These are phyloP conservation scores for Reticulascus tulasneorum DNA, from an alignment of 2,329 filamentous ascomycete species.

Conservation along the genomic window DNA sequence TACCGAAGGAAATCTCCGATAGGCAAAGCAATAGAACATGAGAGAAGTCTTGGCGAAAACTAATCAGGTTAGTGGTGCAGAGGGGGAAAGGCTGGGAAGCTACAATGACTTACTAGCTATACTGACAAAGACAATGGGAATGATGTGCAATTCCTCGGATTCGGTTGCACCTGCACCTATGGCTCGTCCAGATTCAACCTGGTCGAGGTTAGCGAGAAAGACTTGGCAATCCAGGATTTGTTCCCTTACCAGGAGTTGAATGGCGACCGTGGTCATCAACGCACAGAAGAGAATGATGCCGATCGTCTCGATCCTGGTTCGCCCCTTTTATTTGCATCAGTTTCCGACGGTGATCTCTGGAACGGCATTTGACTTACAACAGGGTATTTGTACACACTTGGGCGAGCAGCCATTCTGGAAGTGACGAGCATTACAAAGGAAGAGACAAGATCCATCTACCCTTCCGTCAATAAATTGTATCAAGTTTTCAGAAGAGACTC, in stretches of 20 bases:
- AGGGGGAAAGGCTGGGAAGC: not conserved
- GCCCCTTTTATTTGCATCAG: conserved; percentile 33
- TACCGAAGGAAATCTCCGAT: conserved; percentile 50
- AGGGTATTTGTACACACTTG: conserved; percentile 59
- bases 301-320: conserved; percentile 59
- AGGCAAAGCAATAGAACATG: conserved; percentile 51
- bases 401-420: conserved; percentile 53
- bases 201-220: conserved; percentile 16
- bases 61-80: conserved; percentile 25
- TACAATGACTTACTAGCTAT: conserved; percentile 41
- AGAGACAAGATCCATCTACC: conserved; percentile 57
- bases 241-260: conserved; percentile 51
- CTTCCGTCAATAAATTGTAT: conserved; percentile 16
- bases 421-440: conserved; percentile 61
- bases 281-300: conserved; percentile 64
- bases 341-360: not conserved
- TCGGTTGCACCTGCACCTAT: conserved; percentile 40
- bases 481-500: conserved; percentile 8
- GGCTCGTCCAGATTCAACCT: conserved; percentile 52
- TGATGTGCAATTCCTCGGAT: conserved; percentile 42
- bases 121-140: conserved; percentile 52
- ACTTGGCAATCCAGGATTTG: conserved; percentile 8
- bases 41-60: conserved; percentile 47
- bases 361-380: conserved; percentile 35
- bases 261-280: conserved; percentile 62